phyloP scores from a whole-genome alignment of 2,329 filamentous ascomycete genomes.

The Blastomyces gilchristii region DNA sequence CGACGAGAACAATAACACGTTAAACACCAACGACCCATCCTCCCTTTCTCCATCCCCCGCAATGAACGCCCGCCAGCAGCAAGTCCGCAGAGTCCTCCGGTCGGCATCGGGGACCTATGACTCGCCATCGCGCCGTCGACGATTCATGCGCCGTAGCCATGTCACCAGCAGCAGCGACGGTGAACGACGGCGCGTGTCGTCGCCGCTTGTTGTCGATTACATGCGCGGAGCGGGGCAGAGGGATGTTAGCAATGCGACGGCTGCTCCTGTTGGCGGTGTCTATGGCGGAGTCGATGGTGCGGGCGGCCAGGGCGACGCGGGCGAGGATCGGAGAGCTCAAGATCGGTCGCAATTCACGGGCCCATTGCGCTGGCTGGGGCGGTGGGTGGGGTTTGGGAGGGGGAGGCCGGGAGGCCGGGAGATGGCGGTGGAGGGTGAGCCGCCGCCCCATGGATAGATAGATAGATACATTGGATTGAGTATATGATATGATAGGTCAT shows the following conservation, averaged over 20 bases:
- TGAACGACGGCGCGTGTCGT: neutral
- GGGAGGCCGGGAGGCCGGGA: neutral
- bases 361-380: slow-evolving; percentile 2
- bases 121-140: slow-evolving; percentile 1
- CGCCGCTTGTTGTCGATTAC: slow-evolving; percentile 4
- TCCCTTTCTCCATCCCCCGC: neutral
- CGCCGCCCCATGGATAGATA: neutral
- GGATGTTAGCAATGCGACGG: neutral
- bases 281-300: neutral
- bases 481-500: neutral
- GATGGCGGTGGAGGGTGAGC: neutral
- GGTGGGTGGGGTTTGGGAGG: neutral
- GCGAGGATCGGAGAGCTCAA: neutral
- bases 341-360: slow-evolving; percentile 4
- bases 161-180: too few relatives aligned
- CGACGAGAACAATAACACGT: neutral
- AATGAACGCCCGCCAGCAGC: neutral
- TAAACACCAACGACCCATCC: neutral
- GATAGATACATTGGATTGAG: neutral
- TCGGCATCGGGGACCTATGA: neutral
- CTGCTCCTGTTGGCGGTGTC: neutral
- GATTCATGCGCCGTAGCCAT: neutral
- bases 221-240: neutral
- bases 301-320: neutral
- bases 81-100: neutral